Evolutionary conservation across 257 asterid genomes (phyloP).

Genomic region (Craterostigma plantagineum): DNA sequence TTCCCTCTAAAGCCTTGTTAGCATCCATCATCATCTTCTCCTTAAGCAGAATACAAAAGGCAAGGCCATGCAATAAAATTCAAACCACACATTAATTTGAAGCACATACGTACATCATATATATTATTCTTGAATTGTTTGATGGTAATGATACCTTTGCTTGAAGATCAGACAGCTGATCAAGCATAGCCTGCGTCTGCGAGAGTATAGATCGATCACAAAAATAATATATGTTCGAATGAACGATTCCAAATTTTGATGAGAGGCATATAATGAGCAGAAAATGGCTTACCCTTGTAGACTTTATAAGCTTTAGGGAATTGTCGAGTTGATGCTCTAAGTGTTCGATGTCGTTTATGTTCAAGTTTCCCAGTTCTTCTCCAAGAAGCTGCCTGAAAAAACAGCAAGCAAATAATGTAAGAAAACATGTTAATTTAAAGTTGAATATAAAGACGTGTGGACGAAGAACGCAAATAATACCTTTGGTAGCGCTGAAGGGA

Average conservation of each 20-base stretch:
- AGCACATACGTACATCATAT: neutral
- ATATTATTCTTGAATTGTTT: neutral
- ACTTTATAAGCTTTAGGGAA: slow-evolving; percentile 77
- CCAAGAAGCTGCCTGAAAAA: slow-evolving; percentile 80
- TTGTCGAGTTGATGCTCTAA: slow-evolving; percentile 71
- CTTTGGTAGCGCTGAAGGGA: slow-evolving; percentile 83
- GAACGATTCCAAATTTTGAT: too few relatives aligned
- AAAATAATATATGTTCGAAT: neutral
- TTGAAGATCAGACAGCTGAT: slow-evolving; percentile 86
- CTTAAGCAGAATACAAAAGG: slow-evolving; percentile 15
- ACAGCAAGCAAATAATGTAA: neutral
- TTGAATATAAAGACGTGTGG: neutral
- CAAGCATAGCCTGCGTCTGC: slow-evolving; percentile 86
- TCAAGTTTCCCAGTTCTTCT: slow-evolving; percentile 83
- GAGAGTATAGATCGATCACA: slow-evolving; percentile 3
- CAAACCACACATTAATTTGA: neutral
- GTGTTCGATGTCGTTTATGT: slow-evolving; percentile 68
- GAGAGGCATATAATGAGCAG: neutral
- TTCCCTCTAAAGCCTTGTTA: slow-evolving; percentile 63
- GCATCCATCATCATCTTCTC: slow-evolving; percentile 83
- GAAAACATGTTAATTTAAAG: too few relatives aligned
- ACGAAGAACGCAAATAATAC: slow-evolving; percentile 23
- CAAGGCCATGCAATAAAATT: neutral
- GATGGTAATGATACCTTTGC: slow-evolving; percentile 34
- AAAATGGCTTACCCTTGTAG: slow-evolving; percentile 47